A percentile compares a stretch with the other conserved stretches of the same genome.
These are phyloP conservation scores for Vicia villosa DNA, from an alignment of 306 rosid genomes.

Conservation along the genomic window DNA sequence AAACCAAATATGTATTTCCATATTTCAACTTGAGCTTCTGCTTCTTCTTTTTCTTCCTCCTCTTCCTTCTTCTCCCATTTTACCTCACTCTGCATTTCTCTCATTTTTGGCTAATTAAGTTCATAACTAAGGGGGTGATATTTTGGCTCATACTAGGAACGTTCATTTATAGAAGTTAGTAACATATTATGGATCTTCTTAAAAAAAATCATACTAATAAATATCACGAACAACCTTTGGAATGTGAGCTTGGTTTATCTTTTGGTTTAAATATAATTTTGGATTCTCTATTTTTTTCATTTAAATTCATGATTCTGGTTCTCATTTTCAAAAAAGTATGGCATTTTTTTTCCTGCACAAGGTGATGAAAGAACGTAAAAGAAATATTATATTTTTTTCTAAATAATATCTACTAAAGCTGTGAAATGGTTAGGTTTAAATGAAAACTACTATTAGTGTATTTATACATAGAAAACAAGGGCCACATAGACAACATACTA, in stretches of 20 bases:
- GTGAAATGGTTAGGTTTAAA: too few species aligned
- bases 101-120: conserved; percentile 14
- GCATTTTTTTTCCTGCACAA: too few species aligned
- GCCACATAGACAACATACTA: too few species aligned
- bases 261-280: background rate
- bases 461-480: too few species aligned
- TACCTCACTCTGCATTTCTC: conserved; percentile 26
- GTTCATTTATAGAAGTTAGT: conserved; percentile 22
- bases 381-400: too few species aligned
- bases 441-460: too few species aligned
- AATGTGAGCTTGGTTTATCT: background rate
- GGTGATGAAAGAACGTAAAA: too few species aligned
- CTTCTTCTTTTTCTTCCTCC: conserved; percentile 39
- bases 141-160: conserved; percentile 1
- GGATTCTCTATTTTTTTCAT: too few species aligned
- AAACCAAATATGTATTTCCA: conserved; percentile 64
- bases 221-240: background rate
- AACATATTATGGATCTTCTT: background rate
- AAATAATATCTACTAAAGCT: too few species aligned
- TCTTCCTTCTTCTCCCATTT: conserved; percentile 1
- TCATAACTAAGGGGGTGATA: background rate
- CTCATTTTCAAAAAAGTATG: too few species aligned
- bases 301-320: too few species aligned
- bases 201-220: background rate
- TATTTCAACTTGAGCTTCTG: conserved; percentile 37